phyloP scores from a whole-genome alignment of 2,329 filamentous ascomycete species.

The Triangularia setosa region DNA sequence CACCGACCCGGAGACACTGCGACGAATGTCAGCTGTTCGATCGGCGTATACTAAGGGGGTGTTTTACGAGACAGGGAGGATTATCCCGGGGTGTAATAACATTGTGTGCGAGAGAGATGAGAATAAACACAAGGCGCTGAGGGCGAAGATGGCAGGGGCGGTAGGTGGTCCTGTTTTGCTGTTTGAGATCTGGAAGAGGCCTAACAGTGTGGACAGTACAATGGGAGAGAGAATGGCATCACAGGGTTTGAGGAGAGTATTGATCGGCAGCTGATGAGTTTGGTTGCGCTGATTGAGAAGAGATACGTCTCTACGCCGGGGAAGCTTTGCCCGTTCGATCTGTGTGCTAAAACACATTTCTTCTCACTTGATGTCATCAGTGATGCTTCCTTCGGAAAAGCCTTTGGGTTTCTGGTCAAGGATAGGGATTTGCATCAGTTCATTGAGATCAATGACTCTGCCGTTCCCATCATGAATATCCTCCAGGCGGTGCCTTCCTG shows the following conservation, averaged over 20 bases:
- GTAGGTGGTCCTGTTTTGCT: not conserved
- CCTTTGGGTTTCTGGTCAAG: conserved; percentile 40
- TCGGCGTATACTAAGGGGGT: conserved; percentile 15
- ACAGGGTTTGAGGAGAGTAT: conserved; percentile 7
- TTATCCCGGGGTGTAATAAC: conserved; percentile 17
- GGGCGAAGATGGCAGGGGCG: conserved; percentile 14
- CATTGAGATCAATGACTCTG: conserved; percentile 36
- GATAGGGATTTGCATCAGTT: conserved; percentile 42
- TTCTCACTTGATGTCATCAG: conserved; percentile 49
- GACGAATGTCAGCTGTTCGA: conserved; percentile 8
- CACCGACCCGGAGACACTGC: conserved; percentile 13
- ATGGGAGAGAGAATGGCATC: conserved; percentile 2
- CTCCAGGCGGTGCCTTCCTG: conserved; percentile 12
- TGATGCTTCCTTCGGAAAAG: conserved; percentile 41
- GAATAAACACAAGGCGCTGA: conserved; percentile 15
- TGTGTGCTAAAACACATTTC: conserved; percentile 41
- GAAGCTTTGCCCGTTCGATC: conserved; percentile 34
- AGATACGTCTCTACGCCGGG: conserved; percentile 16
- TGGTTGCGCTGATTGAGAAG: conserved; percentile 12
- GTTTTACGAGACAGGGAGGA: conserved; percentile 15
- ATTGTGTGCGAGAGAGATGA: conserved; percentile 17
- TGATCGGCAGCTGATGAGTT: conserved; percentile 10
- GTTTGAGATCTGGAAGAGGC: not conserved
- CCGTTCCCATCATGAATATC: conserved; percentile 35
- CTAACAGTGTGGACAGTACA: not conserved